A percentile compares a stretch with the other conserved stretches of the same genome.
Conservation (phyloP, 352 stramenopile genomes). For the Pythium diclinum region DNA sequence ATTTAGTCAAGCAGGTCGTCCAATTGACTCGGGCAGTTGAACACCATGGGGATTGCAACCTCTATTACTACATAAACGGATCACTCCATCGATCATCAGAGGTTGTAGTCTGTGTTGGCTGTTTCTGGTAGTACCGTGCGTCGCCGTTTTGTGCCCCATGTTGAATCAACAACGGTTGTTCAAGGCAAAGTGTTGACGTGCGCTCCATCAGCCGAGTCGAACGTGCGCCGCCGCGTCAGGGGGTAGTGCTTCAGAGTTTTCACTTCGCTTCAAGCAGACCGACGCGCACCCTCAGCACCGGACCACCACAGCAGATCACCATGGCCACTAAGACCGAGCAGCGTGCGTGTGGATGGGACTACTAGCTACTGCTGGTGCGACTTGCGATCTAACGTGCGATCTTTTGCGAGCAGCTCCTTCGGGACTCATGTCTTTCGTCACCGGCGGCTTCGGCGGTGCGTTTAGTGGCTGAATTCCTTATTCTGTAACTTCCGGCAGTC, state of each 20-base stretch:
- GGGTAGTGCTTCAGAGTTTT: slow-evolving; percentile 13
- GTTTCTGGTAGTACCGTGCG: slow-evolving; percentile 9
- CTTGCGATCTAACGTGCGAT: slow-evolving; percentile 6
- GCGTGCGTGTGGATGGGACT: slow-evolving; percentile 12
- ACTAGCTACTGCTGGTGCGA: neutral
- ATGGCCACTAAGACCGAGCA: slow-evolving; percentile 25
- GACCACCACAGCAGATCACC: neutral
- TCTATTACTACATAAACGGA: neutral
- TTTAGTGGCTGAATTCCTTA: slow-evolving; percentile 10
- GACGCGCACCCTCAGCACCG: neutral
- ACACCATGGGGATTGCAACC: neutral
- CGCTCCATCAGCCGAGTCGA: slow-evolving; percentile 22
- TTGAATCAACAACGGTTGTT: slow-evolving; percentile 18
- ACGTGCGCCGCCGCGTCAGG: slow-evolving; percentile 23
- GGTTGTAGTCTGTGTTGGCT: neutral
- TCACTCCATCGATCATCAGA: neutral
- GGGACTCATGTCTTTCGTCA: slow-evolving; percentile 92
- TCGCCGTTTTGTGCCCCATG: neutral
- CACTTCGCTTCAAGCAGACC: slow-evolving; percentile 27
- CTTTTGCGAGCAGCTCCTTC: slow-evolving; percentile 52
- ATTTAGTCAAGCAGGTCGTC: neutral
- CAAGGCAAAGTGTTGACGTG: slow-evolving; percentile 26
- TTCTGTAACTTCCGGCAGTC: neutral
- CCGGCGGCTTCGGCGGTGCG: slow-evolving; percentile 90
- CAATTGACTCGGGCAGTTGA: neutral